A percentile compares a stretch with the other conserved stretches of the same genome.
These are phyloP conservation scores for Vigna hirtella DNA, from an alignment of 306 rosid genomes.

Conservation along the genomic window DNA sequence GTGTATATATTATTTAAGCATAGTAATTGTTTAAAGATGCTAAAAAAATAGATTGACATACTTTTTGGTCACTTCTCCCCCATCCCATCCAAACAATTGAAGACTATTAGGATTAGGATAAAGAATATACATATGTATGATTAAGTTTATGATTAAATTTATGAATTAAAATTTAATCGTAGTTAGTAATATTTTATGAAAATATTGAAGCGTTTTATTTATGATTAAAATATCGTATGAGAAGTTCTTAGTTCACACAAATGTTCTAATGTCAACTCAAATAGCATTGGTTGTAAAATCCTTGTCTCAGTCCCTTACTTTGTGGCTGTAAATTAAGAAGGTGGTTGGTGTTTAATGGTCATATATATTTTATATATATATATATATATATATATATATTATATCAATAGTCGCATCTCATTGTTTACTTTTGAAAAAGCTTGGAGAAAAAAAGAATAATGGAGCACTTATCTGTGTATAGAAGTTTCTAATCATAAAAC, in stretches of 20 bases:
- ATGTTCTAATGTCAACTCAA: background rate
- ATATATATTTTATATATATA: too few relatives aligned
- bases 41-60: too few relatives aligned
- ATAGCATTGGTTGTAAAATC: background rate
- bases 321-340: constrained; percentile 23
- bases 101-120: too few relatives aligned
- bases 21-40: too few relatives aligned
- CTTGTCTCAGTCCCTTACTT: background rate
- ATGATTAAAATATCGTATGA: background rate
- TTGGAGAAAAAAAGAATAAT: background rate
- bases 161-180: background rate
- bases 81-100: too few relatives aligned
- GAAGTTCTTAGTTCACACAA: background rate
- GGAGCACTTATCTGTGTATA: background rate
- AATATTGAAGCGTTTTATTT: background rate
- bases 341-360: constrained; percentile 18
- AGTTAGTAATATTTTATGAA: background rate
- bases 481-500: background rate
- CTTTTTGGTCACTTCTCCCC: too few relatives aligned
- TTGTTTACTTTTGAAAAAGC: background rate
- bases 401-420: background rate
- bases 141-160: too few relatives aligned
- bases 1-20: too few relatives aligned
- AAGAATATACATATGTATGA: too few relatives aligned
- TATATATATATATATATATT: background rate